Conservation (phyloP, 495 filamentous ascomycete genomes). For the Trichocladium uniseriatum region DNA sequence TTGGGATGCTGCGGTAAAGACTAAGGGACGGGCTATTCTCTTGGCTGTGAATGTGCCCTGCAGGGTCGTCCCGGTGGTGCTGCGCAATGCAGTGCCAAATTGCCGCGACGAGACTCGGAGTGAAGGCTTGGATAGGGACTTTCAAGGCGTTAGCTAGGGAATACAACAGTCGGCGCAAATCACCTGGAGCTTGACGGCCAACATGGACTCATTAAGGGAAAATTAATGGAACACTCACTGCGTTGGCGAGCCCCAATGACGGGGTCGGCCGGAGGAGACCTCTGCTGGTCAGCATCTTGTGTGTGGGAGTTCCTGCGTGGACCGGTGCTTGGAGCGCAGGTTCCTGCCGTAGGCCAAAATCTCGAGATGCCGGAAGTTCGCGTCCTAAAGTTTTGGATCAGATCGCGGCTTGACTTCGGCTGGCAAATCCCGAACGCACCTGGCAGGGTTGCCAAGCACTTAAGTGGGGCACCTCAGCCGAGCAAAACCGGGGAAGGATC, state of each 20-base stretch:
- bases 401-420: constrained; percentile 3
- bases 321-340: neutral
- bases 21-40: constrained; percentile 17
- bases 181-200: neutral
- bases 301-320: constrained; percentile 7
- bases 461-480: neutral
- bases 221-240: constrained; percentile 15
- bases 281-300: constrained; percentile 46
- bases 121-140: constrained; percentile 13
- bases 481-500: neutral
- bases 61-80: neutral
- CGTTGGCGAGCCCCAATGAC: constrained; percentile 30
- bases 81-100: constrained; percentile 25
- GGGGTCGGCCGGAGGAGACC: constrained; percentile 37
- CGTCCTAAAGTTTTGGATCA: constrained; percentile 8
- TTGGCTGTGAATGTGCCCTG: constrained; percentile 1
- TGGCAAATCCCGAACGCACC: neutral
- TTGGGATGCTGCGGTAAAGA: constrained; percentile 9
- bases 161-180: neutral
- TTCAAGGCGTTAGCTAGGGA: neutral
- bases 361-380: neutral
- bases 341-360: constrained; percentile 3
- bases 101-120: constrained; percentile 13
- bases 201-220: neutral
- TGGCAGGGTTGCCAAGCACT: too few species aligned